Evolutionary conservation across 371 early-diverging fungal species (phyloP).

Genomic region (Apophysomyces variabilis): DNA sequence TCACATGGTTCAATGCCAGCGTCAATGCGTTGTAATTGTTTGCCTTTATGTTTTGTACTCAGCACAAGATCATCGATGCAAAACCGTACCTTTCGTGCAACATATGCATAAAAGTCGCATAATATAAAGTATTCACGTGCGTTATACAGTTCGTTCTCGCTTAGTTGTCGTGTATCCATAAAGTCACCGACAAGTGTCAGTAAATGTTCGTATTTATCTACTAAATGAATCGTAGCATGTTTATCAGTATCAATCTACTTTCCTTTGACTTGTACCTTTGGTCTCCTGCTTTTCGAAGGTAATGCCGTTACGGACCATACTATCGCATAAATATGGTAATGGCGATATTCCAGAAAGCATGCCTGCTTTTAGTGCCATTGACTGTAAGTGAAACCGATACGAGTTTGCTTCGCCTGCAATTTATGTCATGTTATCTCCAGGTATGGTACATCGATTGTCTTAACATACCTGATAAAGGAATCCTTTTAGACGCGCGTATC

Average conservation of each 20-base stretch:
- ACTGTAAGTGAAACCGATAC: constrained; percentile 27
- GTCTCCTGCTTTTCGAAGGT: constrained; percentile 35
- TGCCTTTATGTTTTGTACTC: constrained; percentile 6
- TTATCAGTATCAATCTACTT: not conserved
- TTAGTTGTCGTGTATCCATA: constrained; percentile 20
- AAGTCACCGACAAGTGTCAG: constrained; percentile 29
- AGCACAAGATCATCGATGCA: not conserved
- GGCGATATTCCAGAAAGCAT: constrained; percentile 12
- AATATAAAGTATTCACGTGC: constrained; percentile 40
- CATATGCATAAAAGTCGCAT: constrained; percentile 48
- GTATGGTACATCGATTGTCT: not conserved
- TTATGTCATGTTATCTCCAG: no score
- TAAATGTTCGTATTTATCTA: constrained; percentile 25
- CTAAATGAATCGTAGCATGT: not conserved
- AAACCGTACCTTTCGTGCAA: constrained; percentile 35
- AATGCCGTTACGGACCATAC: constrained; percentile 37
- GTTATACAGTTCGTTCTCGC: constrained; percentile 24
- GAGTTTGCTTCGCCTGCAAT: constrained; percentile 7
- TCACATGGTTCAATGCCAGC: constrained; percentile 37
- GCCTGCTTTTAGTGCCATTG: constrained; percentile 21
- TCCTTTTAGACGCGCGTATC: constrained; percentile 24
- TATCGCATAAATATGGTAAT: constrained; percentile 29
- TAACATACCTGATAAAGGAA: constrained; percentile 27
- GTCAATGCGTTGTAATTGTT: constrained; percentile 33
- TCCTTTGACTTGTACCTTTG: constrained; percentile 21